A percentile compares a stretch with the other conserved stretches of the same genome.
These are phyloP conservation scores for Xylariaceae sp. DNA, from an alignment of 2,329 filamentous ascomycete species.

Conservation along the genomic window DNA sequence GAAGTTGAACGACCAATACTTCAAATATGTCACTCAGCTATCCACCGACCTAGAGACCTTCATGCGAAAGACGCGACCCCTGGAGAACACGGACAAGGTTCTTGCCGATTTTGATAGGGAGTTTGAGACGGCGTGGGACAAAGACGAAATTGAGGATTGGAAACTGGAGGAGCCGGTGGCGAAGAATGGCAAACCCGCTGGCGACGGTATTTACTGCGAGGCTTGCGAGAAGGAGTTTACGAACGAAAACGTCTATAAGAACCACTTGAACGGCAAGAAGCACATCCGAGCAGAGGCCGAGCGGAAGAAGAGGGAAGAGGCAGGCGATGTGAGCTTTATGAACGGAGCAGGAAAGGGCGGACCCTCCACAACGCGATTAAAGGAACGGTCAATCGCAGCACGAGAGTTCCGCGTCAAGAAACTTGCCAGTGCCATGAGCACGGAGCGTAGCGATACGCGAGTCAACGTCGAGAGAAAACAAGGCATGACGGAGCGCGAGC, in stretches of 20 bases:
- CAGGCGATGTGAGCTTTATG: slow-evolving; percentile 30
- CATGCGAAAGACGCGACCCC: slow-evolving; percentile 76
- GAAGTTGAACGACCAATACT: slow-evolving; percentile 91
- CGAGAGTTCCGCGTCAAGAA: slow-evolving; percentile 81
- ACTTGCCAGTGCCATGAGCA: slow-evolving; percentile 77
- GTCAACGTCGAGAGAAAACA: slow-evolving; percentile 95
- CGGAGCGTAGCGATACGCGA: slow-evolving; percentile 82
- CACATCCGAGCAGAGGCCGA: slow-evolving; percentile 80
- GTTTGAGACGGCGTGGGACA: slow-evolving; percentile 80
- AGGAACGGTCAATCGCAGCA: slow-evolving; percentile 87
- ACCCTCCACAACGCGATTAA: slow-evolving; percentile 57
- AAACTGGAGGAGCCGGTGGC: slow-evolving; percentile 47
- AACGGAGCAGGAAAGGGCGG: slow-evolving; percentile 28
- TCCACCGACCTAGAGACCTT: slow-evolving; percentile 85
- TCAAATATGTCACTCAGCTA: slow-evolving; percentile 79
- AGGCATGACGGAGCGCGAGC: slow-evolving; percentile 95
- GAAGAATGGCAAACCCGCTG: slow-evolving; percentile 35
- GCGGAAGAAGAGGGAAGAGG: slow-evolving; percentile 49
- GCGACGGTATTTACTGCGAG: slow-evolving; percentile 78
- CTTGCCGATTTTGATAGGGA: slow-evolving; percentile 76
- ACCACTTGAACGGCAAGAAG: slow-evolving; percentile 86
- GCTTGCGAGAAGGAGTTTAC: slow-evolving; percentile 95
- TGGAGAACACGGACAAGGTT: slow-evolving; percentile 81
- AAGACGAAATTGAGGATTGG: slow-evolving; percentile 80
- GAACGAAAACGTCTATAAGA: slow-evolving; percentile 91